Percentiles rank a stretch among this genome's conserved stretches.
Evolutionary conservation across 2,329 filamentous ascomycete genomes (phyloP).

Genomic region (Penicillium sp.): DNA sequence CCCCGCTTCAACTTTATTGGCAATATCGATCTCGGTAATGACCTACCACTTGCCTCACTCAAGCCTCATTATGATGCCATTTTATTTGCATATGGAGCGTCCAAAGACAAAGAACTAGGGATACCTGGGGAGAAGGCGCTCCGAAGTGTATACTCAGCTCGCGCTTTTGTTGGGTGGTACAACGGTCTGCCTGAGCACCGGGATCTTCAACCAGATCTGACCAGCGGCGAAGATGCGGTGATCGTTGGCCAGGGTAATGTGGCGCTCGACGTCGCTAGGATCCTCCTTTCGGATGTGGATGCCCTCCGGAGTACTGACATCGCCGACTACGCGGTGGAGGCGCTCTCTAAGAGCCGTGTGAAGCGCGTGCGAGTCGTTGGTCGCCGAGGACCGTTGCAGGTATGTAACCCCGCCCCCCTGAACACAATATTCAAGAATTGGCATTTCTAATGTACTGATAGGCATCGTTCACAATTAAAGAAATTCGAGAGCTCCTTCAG

Average conservation of each 20-base stretch:
- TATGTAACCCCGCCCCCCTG: constrained; percentile 40
- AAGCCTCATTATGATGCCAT: constrained; percentile 88
- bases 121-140: constrained; percentile 74
- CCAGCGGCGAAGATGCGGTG: constrained; percentile 76
- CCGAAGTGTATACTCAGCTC: constrained; percentile 78
- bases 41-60: constrained; percentile 69
- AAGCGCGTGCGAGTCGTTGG: constrained; percentile 85
- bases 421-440: constrained; percentile 3
- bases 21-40: constrained; percentile 77
- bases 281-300: constrained; percentile 77
- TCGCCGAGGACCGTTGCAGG: constrained; percentile 84
- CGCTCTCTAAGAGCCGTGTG: constrained; percentile 71
- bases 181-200: constrained; percentile 88
- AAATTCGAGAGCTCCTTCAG: constrained; percentile 83
- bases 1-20: constrained; percentile 87
- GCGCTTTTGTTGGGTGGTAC: constrained; percentile 97
- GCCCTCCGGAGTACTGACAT: constrained; percentile 83
- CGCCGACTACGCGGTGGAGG: constrained; percentile 77
- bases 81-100: constrained; percentile 89
- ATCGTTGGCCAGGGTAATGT: constrained; percentile 96
- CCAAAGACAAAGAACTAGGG: constrained; percentile 75
- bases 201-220: constrained; percentile 71
- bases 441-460: constrained; percentile 40
- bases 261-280: constrained; percentile 87
- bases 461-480: constrained; percentile 95